A percentile compares a stretch with the other conserved stretches of the same genome.
Conservation (phyloP, 352 stramenopile genomes). For the Pythium oligandrum region DNA sequence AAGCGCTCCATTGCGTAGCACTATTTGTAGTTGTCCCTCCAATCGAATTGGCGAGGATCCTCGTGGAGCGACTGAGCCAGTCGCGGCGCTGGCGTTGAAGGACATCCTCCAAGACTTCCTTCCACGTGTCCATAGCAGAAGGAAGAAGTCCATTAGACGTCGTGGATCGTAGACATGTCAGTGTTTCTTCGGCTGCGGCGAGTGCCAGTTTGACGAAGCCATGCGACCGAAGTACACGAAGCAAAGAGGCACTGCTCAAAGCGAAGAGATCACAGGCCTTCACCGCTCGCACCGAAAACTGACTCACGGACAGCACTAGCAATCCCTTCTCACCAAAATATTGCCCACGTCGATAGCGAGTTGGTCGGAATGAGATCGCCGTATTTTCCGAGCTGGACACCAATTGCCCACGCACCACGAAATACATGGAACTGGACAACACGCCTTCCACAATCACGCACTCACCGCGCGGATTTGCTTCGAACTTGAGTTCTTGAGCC, state of each 20-base stretch:
- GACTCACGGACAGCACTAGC: constrained; percentile 35
- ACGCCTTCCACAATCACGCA: constrained; percentile 38
- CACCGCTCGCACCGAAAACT: constrained; percentile 34
- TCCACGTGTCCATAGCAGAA: constrained; percentile 8
- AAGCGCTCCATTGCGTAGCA: constrained; percentile 11
- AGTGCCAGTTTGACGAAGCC: constrained; percentile 10
- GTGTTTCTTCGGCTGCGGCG: constrained; percentile 9
- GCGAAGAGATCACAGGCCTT: constrained; percentile 51
- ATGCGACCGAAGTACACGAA: constrained; percentile 15
- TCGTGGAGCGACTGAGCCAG: constrained; percentile 7
- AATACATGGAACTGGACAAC: constrained; percentile 45
- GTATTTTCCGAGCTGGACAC: constrained; percentile 10
- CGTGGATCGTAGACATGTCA: constrained; percentile 3
- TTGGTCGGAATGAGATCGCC: background rate
- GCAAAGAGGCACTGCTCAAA: constrained; percentile 21
- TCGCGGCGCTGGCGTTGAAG: constrained; percentile 3
- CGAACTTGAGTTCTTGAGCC: constrained; percentile 34
- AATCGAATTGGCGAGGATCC: too few relatives aligned
- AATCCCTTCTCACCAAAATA: constrained; percentile 50
- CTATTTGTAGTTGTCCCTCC: background rate
- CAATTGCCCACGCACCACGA: constrained; percentile 48
- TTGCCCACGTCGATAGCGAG: constrained; percentile 27
- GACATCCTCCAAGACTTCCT: background rate
- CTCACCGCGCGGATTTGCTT: constrained; percentile 44
- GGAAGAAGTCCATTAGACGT: constrained; percentile 3